phyloP scores from a whole-genome alignment of 1,284 basidiomycete species.

The Chalciporus sp. region DNA sequence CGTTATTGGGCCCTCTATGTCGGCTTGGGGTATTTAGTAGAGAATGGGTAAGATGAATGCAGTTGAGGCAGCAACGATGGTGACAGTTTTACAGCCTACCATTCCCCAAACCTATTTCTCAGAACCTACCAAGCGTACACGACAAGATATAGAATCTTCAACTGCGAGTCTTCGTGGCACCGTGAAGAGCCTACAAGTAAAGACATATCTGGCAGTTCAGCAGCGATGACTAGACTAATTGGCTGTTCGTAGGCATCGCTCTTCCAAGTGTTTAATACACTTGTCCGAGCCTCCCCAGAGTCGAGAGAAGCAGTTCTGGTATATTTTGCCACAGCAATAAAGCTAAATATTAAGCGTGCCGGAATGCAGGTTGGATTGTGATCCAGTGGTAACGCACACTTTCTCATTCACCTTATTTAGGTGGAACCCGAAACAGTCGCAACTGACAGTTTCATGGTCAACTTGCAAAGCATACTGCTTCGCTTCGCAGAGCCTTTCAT shows the following conservation, averaged over 20 bases:
- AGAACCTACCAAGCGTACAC: slow-evolving; percentile 75
- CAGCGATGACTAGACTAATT: slow-evolving; percentile 5
- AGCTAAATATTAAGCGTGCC: slow-evolving; percentile 82
- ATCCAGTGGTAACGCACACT: neutral
- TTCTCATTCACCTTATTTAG: slow-evolving; percentile 35
- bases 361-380: slow-evolving; percentile 75
- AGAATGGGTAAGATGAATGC: slow-evolving; percentile 73
- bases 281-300: slow-evolving; percentile 82
- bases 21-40: slow-evolving; percentile 81
- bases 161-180: slow-evolving; percentile 82
- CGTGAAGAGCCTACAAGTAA: slow-evolving; percentile 78
- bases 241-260: slow-evolving; percentile 59
- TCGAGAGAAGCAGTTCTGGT: slow-evolving; percentile 85
- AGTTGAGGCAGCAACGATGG: neutral
- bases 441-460: slow-evolving; percentile 93
- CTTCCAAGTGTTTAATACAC: slow-evolving; percentile 87
- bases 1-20: slow-evolving; percentile 81
- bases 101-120: slow-evolving; percentile 84
- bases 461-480: slow-evolving; percentile 81
- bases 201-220: neutral
- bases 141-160: slow-evolving; percentile 81
- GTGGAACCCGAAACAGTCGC: slow-evolving; percentile 87
- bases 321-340: slow-evolving; percentile 78
- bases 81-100: slow-evolving; percentile 55
- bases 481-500: slow-evolving; percentile 97